Evolutionary conservation across 2,329 filamentous ascomycete genomes (phyloP), one percentile per base, ranked within the genome.

Genomic region (Calonectria honghensis): DNA sequence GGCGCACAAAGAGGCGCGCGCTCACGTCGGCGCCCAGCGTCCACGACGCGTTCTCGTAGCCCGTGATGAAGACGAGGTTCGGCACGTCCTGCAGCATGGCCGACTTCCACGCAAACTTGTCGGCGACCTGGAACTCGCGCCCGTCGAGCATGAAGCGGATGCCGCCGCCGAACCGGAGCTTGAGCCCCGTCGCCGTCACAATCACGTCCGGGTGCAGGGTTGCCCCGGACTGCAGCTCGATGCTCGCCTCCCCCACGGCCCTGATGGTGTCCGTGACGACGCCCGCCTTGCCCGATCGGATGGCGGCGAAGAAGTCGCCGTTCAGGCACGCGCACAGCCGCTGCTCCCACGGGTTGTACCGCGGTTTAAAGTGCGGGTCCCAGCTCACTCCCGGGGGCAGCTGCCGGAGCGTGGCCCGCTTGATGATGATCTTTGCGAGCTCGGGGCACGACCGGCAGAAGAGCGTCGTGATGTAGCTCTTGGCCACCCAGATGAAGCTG

Each of bases 261-360:
- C 35, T n/a, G 24, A 69, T 69, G 20, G 9, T 41, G 20, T 59
- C 67, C 6, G 67, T 69, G 10, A 61, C 39, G 18, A 69, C 52
- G 2, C 20, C 41, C 1, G 67, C 67, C 31, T 69, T 69, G 18
- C 67, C 67, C 4, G 67, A 61, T 2, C 82, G 82, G 14, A 89
- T 78, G 0, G 84, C 83, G 14, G 79, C 66, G 78, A 84, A 90
- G 69, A 89, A 87, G 77, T 89, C 88, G 0, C 86, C 86, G 54
- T 88, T 83, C 5, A 83, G 82, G 3, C 78, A 89, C 52, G 92
- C 85, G 78, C 93, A 95, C 37, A 95, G 83, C 1, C 94, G 89
- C 80, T 95, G 93, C 67, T 94, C 89, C 91, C 93, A 92, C 0
- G 90, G 90, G 13, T 87, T 87, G 74, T 91, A 91, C 1, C 81